Base-by-base conservation (phyloP, 148 eudicot genomes). In the Cornus florida region DNA sequence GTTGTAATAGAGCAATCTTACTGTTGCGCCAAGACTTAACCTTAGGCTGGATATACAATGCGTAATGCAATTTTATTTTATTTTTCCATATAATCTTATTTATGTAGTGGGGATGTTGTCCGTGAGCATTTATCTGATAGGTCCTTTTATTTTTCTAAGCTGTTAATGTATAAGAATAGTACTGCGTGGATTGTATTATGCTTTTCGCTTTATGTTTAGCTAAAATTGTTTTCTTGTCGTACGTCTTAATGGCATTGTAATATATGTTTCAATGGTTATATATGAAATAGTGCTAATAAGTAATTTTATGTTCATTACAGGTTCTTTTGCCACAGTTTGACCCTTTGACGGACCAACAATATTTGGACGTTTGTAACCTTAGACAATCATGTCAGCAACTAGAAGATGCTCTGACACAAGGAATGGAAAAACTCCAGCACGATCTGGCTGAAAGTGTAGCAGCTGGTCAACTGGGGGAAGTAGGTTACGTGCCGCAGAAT, bases 341-440 rank as follows among this genome's bases (percentile, higher is more conserved):
- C 17, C 53, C 53, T 16, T 86, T 96, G 83, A 77, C 89, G 20
- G 93, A 92, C 7, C 85, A 88, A 76, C 97, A 92, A 80, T 62
- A 79, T 14, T 43, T 74, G 73, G 88, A 88, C 19, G 87, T 91
- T 56, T 65, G 75, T 64, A 90, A 84, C 82, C 98, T 96, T 10
- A 82, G 35, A 50, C 97, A 92, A 75, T 86, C 92, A 20, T 91
- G 97, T 70, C 98, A 93, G 83, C 99, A 95, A 87, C 93, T 92
- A 12, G 99, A 95, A 86, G 99, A 90, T 79, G 97, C 99, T 9
- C 86, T 94, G 35, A 82, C 98, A 66, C 95, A 89, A 67, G 98
- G 98, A 76, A 91, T 95, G 97, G 97, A 91, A 3, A 93, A 84
- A 80, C 98, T 96, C 46, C 97, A 86, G 84, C 92, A 88, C 46